Evolutionary conservation across 2,329 filamentous ascomycete genomes (phyloP).

Genomic region (Aspergillus ustus): DNA sequence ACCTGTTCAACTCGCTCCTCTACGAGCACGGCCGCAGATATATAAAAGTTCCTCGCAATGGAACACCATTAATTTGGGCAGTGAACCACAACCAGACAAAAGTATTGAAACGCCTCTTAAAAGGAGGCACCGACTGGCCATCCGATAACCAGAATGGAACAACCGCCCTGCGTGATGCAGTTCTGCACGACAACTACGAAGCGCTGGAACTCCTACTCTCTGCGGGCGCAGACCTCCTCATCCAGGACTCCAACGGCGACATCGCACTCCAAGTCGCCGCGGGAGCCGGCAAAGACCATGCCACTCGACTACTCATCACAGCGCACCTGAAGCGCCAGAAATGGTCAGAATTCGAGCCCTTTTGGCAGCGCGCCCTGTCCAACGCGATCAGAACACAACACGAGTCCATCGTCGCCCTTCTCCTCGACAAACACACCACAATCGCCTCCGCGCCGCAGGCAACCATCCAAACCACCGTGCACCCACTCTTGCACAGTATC

Average conservation of each 20-base stretch:
- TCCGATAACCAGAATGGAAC: not conserved
- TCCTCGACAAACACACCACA: not conserved
- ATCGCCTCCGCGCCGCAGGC: not conserved
- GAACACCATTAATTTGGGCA: conserved; percentile 6
- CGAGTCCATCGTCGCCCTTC: not conserved
- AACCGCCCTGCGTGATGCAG: not conserved
- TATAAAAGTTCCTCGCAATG: not conserved
- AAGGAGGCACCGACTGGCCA: not conserved
- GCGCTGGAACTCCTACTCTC: not conserved
- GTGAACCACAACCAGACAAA: not conserved
- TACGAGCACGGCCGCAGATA: not conserved
- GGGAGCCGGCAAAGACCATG: not conserved
- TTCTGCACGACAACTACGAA: not conserved
- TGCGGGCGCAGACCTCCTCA: not conserved
- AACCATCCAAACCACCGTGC: not conserved
- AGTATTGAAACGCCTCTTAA: not conserved
- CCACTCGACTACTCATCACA: not conserved
- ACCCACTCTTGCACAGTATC: not conserved
- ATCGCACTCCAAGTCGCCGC: not conserved
- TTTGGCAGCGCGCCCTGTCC: not conserved
- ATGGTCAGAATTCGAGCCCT: not conserved
- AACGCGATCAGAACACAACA: not conserved
- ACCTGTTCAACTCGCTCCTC: not conserved
- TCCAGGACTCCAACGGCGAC: not conserved
- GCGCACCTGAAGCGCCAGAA: not conserved